Base-by-base conservation (phyloP, 179 eudicot genomes). In the Spinacia oleracea region DNA sequence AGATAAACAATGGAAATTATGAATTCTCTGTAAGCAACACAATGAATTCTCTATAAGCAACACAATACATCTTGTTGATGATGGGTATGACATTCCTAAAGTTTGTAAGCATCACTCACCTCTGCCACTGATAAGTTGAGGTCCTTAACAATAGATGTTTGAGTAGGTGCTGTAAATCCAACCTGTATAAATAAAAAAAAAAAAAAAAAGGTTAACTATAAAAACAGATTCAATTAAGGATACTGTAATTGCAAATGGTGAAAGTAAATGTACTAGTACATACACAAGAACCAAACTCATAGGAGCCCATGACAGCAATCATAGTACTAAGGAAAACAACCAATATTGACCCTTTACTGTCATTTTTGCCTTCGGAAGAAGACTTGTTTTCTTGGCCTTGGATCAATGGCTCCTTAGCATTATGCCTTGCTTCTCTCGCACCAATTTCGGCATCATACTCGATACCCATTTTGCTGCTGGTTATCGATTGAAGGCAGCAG, bases 111-210 rank as follows among this genome's bases (percentile, higher is more conserved):
- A 66, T 40, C 23, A 68, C 83, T 76, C 25, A 81, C 83, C 80
- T 81, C 77, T 18, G 83, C 83, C 20, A 81, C 77, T 16, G 80
- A 70, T 63, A 81, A 63, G 72, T 62, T 35, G 11, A 81, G 83
- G 32, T 81, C 83, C 50, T 59, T 29, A 7, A 81, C 53, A 18
- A 81, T 76, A 9, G 77, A 68, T 75, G 69, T 27, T 63, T 81
- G 80, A 27, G 60, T 50, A 48, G 83, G 83, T 31, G 83, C 77
- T 76, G 83, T 81, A 77, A 38, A 76, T 62, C 83, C 83, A 20
- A 81, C 63, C 83, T 81, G 69, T 8, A 20, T 16, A 34, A 50
- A 23, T 20, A 5, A 53, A 53, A 23, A 53, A 53, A 7, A 34
- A 50, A 23, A 5, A 5, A 53, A 53, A 23, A 53, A 53, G n/a